phyloP scores from a whole-genome alignment of 805 yeast species.

The Ogataea ganodermae region DNA sequence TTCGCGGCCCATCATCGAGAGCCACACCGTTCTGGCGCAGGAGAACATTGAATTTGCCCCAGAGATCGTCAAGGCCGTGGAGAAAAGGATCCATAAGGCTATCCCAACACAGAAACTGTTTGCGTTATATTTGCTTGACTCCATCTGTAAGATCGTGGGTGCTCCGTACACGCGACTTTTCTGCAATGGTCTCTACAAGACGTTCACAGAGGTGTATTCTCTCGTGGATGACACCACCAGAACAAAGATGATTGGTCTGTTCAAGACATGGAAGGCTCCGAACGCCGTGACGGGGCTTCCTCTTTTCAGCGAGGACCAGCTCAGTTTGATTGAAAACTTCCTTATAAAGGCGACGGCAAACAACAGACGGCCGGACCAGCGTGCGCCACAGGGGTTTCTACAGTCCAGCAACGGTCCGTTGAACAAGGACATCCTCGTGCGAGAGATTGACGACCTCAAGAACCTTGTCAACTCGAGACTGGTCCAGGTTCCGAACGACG shows the following conservation, averaged over 20 bases:
- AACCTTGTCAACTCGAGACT: slow-evolving; percentile 46
- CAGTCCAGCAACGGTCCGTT: slow-evolving; percentile 10
- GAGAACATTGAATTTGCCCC: slow-evolving; percentile 80
- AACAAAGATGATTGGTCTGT: slow-evolving; percentile 70
- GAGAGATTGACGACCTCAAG: slow-evolving; percentile 40
- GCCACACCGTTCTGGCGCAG: slow-evolving; percentile 80
- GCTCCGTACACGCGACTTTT: slow-evolving; percentile 83
- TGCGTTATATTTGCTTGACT: slow-evolving; percentile 82
- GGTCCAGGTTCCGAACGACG: slow-evolving; percentile 37
- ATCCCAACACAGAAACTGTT: slow-evolving; percentile 84
- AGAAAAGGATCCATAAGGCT: slow-evolving; percentile 70
- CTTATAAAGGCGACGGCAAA: slow-evolving; percentile 59
- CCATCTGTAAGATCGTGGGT: slow-evolving; percentile 89
- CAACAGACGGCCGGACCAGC: slow-evolving; percentile 26
- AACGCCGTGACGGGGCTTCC: slow-evolving; percentile 63
- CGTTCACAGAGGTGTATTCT: slow-evolving; percentile 78
- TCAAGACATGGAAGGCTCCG: slow-evolving; percentile 84
- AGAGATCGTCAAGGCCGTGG: slow-evolving; percentile 75
- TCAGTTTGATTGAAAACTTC: slow-evolving; percentile 74
- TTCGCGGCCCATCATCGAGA: slow-evolving; percentile 86
- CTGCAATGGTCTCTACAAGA: slow-evolving; percentile 64
- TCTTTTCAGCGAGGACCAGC: slow-evolving; percentile 69
- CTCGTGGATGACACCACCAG: slow-evolving; percentile 76
- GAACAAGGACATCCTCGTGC: slow-evolving; percentile 26
- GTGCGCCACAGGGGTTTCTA: slow-evolving; percentile 8